Base-by-base conservation (phyloP, 2,329 filamentous ascomycete genomes). In the Neopestalotiopsis rosae region DNA sequence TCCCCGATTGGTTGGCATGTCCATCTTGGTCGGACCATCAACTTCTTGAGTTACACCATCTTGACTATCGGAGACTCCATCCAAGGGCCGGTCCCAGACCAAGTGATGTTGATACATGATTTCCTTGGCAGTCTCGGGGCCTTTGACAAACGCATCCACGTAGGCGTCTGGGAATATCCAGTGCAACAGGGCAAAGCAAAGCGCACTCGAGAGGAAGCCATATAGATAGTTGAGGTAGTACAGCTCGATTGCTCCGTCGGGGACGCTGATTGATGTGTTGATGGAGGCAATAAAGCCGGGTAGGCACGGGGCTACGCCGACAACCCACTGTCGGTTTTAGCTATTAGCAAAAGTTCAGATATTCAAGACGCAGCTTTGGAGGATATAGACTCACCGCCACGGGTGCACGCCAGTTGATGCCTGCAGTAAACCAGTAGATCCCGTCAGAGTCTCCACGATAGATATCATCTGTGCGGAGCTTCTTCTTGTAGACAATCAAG, bases 341-440 rank as follows among this genome's bases (percentile, higher is more conserved):
- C 57, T 1, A 62, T 62, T 62, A 40, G 30, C 24, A 12, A 5
- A 0, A 12, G n/a, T 62, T 42, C 59, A 40, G 34, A 13, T 4
- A 4, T 59, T 4, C n/a, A 52, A 10, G 1, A 10, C 6, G n/a
- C n/a, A 9, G n/a, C 5, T 0, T 20, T 9, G 45, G n/a, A 49
- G n/a, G n/a, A 9, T n/a, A 24, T 1, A 3, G 9, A 77, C 81
- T 71, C 73, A 82, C 81, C 34, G 82, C 79, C 30, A 78, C 74
- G 0, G 78, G 75, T 1, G 83, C 81, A 4, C 81, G 76, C 80
- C 80, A 83, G 66, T 83, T 83, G 12, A 81, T 40, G 2, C 81
- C 81, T n/a, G 70, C 71, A 4, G 70, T 79, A 68, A 80, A 83
- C 81, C 81, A 83, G 71, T 83, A 83, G 2, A 82, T 76, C 65